A percentile compares a stretch with the other conserved stretches of the same genome.
Evolutionary conservation across 129 eudicot species (phyloP).

Genomic region (Helichrysum umbraculigerum): DNA sequence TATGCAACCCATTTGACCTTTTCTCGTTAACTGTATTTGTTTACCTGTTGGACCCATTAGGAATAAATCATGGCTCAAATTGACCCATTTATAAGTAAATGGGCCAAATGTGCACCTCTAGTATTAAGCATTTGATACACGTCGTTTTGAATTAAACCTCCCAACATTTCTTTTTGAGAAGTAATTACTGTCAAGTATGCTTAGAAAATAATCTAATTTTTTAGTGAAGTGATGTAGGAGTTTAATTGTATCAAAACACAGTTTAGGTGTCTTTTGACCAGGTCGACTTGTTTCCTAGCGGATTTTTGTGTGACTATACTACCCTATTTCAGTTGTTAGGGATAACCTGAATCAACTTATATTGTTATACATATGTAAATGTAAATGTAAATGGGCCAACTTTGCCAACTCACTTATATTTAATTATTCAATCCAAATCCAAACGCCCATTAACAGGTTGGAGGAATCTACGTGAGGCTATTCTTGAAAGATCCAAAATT

Average conservation of each 20-base stretch:
- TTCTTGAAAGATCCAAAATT: constrained; percentile 95
- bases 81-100: neutral
- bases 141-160: neutral
- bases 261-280: neutral
- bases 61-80: neutral
- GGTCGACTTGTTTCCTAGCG: neutral
- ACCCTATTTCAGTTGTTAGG: neutral
- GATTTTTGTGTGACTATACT: neutral
- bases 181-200: neutral
- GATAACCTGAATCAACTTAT: neutral
- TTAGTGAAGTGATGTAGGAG: neutral
- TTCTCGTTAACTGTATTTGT: neutral
- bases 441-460: constrained; percentile 58
- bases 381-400: neutral
- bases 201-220: neutral
- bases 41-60: neutral
- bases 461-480: constrained; percentile 90
- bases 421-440: too few species aligned
- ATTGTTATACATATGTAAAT: neutral
- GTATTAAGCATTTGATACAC: neutral
- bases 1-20: neutral
- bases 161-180: neutral
- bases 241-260: neutral
- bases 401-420: neutral
- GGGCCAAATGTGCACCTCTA: neutral